Evolutionary conservation across 2,329 filamentous ascomycete species (phyloP).

Genomic region (Acephala macrosclerotiorum): DNA sequence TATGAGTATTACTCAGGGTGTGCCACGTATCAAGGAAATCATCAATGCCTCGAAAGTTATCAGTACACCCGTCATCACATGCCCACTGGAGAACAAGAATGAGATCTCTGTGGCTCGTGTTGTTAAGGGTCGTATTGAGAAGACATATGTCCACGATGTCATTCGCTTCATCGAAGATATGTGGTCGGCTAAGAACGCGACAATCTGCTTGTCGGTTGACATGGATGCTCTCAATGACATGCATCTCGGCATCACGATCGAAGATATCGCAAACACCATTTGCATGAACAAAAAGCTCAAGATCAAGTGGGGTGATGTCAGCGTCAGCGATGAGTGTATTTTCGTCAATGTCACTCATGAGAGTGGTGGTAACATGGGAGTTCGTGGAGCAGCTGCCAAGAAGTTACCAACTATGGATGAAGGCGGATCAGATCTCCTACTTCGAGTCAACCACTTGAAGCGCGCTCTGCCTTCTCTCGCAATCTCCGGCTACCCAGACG

Average conservation of each 20-base stretch:
- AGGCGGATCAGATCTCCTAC: constrained; percentile 69
- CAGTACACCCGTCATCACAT: constrained; percentile 92
- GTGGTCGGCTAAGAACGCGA: constrained; percentile 80
- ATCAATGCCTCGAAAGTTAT: constrained; percentile 97
- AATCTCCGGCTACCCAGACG: constrained; percentile 88
- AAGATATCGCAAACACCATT: constrained; percentile 80
- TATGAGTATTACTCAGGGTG: constrained; percentile 99
- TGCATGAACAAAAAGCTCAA: constrained; percentile 84
- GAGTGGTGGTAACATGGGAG: constrained; percentile 50
- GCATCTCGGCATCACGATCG: constrained; percentile 78
- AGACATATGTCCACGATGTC: constrained; percentile 86
- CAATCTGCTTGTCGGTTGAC: constrained; percentile 84
- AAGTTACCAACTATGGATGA: constrained; percentile 49
- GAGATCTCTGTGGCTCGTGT: constrained; percentile 84
- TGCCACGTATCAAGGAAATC: constrained; percentile 99
- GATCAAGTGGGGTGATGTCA: constrained; percentile 70
- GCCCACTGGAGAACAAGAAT: constrained; percentile 78
- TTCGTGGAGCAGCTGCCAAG: constrained; percentile 36
- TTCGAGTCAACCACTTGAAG: constrained; percentile 85
- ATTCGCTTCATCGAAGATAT: constrained; percentile 85
- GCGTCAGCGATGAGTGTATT: constrained; percentile 68
- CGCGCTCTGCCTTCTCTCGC: constrained; percentile 82
- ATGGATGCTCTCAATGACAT: constrained; percentile 79
- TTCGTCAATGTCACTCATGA: constrained; percentile 72
- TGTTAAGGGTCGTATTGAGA: constrained; percentile 93